These are phyloP conservation scores for Rubia balearica DNA, from an alignment of 305 asterid species.

Conservation along the genomic window DNA sequence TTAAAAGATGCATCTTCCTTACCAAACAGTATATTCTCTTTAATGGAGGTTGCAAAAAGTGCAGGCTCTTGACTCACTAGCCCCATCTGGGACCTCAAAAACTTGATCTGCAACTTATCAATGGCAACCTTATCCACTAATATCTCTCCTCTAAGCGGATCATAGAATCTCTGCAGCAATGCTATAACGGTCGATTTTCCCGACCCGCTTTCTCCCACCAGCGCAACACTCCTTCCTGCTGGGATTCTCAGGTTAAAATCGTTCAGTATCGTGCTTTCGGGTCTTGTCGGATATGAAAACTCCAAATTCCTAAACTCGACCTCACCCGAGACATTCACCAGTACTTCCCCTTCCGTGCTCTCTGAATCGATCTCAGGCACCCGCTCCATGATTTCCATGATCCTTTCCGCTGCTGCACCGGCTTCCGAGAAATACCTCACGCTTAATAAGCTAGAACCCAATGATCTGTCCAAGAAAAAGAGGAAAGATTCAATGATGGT, in stretches of 20 bases:
- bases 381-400: conserved; percentile 53
- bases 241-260: conserved; percentile 59
- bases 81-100: conserved; percentile 96
- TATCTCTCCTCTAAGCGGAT: conserved; percentile 65
- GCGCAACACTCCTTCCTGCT: conserved; percentile 66
- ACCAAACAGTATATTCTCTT: conserved; percentile 81
- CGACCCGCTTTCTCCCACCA: conserved; percentile 92
- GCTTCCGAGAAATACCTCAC: conserved; percentile 77
- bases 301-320: conserved; percentile 55
- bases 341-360: conserved; percentile 48
- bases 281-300: conserved; percentile 77
- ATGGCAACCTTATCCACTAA: conserved; percentile 62
- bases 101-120: conserved; percentile 68
- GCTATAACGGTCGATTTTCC: conserved; percentile 88
- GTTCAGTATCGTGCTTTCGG: conserved; percentile 53
- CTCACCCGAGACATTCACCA: conserved; percentile 47
- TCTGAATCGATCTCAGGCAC: conserved; percentile 81
- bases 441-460: conserved; percentile 79
- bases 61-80: conserved; percentile 94
- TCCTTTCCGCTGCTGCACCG: conserved; percentile 67
- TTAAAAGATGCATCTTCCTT: conserved; percentile 75
- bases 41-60: conserved; percentile 74
- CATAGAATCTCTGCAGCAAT: conserved; percentile 76
- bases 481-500: background rate
- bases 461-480: conserved; percentile 34